phyloP scores from a whole-genome alignment of 306 rosid genomes.

The Begonia loranthoides region DNA sequence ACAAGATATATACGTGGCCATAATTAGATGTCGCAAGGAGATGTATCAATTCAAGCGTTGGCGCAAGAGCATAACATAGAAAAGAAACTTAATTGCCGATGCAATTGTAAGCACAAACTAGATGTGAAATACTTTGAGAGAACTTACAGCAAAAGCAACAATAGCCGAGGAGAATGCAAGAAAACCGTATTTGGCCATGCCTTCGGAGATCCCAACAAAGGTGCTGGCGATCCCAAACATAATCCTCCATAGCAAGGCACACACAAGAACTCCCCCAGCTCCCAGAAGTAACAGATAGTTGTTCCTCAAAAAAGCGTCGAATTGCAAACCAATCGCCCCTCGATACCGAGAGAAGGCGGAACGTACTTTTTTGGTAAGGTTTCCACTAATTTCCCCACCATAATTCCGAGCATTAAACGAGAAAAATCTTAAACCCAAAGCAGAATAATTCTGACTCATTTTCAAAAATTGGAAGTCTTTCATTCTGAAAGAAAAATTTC shows the following conservation, averaged over 20 bases:
- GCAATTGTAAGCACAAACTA: too few species aligned
- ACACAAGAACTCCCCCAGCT: constrained; percentile 47
- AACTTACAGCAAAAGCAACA: constrained; percentile 75
- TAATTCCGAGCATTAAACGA: constrained; percentile 23
- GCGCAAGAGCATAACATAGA: too few species aligned
- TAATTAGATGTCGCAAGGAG: too few species aligned
- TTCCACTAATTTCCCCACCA: constrained; percentile 15
- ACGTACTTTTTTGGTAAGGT: constrained; percentile 27
- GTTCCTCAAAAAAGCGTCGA: constrained; percentile 75
- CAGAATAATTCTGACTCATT: background rate
- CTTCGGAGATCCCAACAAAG: constrained; percentile 64
- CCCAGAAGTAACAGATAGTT: constrained; percentile 46
- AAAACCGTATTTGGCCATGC: constrained; percentile 95
- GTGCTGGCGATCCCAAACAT: constrained; percentile 70
- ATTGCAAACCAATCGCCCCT: constrained; percentile 68
- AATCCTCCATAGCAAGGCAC: constrained; percentile 57
- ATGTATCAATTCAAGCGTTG: too few species aligned
- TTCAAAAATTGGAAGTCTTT: constrained; percentile 2
- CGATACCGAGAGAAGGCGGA: constrained; percentile 59
- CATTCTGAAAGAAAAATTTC: constrained; percentile 1
- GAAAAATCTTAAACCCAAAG: constrained; percentile 33
- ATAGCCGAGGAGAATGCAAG: constrained; percentile 87
- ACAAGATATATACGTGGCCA: too few species aligned
- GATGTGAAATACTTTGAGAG: background rate
- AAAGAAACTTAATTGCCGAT: too few species aligned